Conservation (phyloP, 176 grass and related monocot species). For the Zoysia japonica region DNA sequence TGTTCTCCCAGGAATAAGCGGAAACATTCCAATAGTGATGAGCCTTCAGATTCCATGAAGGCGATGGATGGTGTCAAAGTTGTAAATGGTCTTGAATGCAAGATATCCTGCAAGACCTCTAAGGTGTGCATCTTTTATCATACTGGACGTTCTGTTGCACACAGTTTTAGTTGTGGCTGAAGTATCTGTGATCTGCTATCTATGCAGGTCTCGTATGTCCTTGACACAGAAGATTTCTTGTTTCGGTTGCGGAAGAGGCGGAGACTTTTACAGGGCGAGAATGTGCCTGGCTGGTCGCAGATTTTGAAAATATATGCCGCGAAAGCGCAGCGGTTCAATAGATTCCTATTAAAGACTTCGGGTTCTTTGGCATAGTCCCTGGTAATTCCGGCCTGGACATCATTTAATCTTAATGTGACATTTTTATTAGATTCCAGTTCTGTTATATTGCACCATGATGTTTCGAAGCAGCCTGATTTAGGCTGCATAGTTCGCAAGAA, state of each 20-base stretch:
- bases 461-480: background rate
- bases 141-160: background rate
- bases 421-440: background rate
- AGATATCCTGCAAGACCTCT: constrained; percentile 77
- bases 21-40: constrained; percentile 57
- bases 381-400: constrained; percentile 47
- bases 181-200: background rate
- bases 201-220: constrained; percentile 80
- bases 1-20: constrained; percentile 75
- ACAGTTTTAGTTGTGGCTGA: background rate
- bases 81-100: constrained; percentile 94
- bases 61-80: constrained; percentile 66
- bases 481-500: background rate
- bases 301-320: constrained; percentile 38
- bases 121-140: constrained; percentile 53
- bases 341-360: constrained; percentile 64
- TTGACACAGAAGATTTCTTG: constrained; percentile 95
- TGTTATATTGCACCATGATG: background rate
- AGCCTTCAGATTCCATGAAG: constrained; percentile 52
- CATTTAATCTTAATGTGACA: constrained; percentile 3
- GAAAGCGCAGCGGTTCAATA: constrained; percentile 76
- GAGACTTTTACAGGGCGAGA: constrained; percentile 29
- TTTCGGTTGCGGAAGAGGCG: constrained; percentile 61
- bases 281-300: constrained; percentile 26
- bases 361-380: constrained; percentile 30